Evolutionary conservation across 2,329 filamentous ascomycete genomes (phyloP), one percentile per base, ranked within the genome.

Genomic region (Phyllosticta capitalensis): DNA sequence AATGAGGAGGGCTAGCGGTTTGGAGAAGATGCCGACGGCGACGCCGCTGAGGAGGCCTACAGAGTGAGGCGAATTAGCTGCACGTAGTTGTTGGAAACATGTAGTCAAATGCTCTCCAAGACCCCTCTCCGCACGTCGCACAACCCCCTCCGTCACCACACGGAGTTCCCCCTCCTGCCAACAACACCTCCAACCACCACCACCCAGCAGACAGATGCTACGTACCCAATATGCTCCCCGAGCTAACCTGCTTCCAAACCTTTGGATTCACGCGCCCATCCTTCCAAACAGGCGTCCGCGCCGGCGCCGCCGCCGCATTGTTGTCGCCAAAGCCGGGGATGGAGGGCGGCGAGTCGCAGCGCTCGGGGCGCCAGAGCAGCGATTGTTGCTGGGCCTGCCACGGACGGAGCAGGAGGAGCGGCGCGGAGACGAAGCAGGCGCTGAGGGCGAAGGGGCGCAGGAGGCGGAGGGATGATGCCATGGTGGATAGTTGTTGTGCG

Each of bases 21-120:
- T 83, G 9, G 86, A 90, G 70, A 92, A 90, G 17, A 87, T 76
- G 61, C 84, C 84, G 24, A 91, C 79, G 0, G 86, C 74, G 30
- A 92, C 66, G 1, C 87, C 87, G 2, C 80, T 73, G n/a, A 81
- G 65, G 59, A 88, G 82, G 19, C 86, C 85, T 60, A 17, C 2
- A 19, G 2, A 30, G 14, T 2, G 9, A 54, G 1, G 19, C 17
- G 10, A 9, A 9, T 54, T 33, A 54, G 52, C 26, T n/a, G 38
- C 12, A 4, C 17, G 17, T n/a, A 1, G 38, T n/a, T 45, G 14
- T n/a, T 45, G 14, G n/a, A n/a, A 19, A 5, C 5, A 38, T 3
- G n/a, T 1, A 45, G 14, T n/a, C 38, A 45, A 1, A 7, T 45
- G 38, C n/a, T n/a, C 38, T 7, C 14, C 6, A 5, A n/a, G 4